Evolutionary conservation across 805 yeast species (phyloP), one percentile per base, ranked within the genome.

Genomic region (Ogataea allantospora): DNA sequence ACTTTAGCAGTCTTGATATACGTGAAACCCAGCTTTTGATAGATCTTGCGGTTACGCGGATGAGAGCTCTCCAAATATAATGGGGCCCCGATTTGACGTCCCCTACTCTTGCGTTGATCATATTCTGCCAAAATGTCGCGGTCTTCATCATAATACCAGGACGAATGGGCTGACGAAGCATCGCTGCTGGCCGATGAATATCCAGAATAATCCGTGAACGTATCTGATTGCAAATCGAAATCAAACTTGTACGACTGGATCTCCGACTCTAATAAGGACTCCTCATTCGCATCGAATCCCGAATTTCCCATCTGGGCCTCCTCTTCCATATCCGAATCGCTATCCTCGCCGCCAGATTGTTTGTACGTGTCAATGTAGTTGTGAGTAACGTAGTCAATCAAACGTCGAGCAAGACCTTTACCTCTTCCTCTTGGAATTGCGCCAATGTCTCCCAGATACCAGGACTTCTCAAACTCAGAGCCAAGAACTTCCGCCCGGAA

Each of bases 391-490:
- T 65, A 67, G 44, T 75, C 72, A 34, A 77, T 60, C 43, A 78
- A 61, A 42, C 67, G 60, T 52, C 75, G 66, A 23, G 80, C 79
- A 47, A 75, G 65, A 15, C 82, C 81, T 50, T 73, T 73, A 36
- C 83, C 83, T 52, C 78, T 64, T 61, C 78, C 78, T 27, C 67
- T 55, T 6, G 80, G 79, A 29, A 73, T 62, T 16, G 78, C 75
- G 27, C 82, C 82, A 36, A 78, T 65, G 53, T 78, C 82, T 30
- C 73, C 67, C 44, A 78, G 63, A 53, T 78, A 78, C 82, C 83
- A 78, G 35, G 75, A 58, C 28, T 63, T 54, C 30, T 57, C 59
- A 32, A 55, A 58, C 12, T 63, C 61, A 4, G 66, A 65, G 16
- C 68, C 67, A 35, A 78, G 56, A 11, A 71, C 71, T 13, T 66